A percentile compares a stretch with the other conserved stretches of the same genome.
Conservation (phyloP, 805 yeast species). For the Wickerhamiella sergipiensis region DNA sequence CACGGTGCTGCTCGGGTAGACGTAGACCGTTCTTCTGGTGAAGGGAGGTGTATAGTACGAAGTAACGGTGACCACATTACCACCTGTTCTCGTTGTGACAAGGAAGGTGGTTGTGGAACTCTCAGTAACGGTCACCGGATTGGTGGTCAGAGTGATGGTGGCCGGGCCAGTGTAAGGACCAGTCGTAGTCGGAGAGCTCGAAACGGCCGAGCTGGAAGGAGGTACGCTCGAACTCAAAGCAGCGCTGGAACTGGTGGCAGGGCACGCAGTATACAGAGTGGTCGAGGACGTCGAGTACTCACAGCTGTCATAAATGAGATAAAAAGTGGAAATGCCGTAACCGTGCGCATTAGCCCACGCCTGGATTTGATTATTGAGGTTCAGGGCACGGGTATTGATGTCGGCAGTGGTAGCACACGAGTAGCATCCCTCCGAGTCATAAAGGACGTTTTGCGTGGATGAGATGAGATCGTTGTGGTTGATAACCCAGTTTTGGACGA, state of each 20-base stretch:
- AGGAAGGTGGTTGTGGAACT: not conserved
- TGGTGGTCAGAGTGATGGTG: not conserved
- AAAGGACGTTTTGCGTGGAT: not conserved
- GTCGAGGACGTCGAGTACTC: not conserved
- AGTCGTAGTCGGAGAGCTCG: not conserved
- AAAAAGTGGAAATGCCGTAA: not conserved
- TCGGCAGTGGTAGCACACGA: not conserved
- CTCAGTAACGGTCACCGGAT: not conserved
- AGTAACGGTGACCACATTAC: not conserved
- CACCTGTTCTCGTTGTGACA: not conserved
- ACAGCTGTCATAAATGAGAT: not conserved
- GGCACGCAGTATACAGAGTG: not conserved
- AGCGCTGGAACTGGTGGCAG: not conserved
- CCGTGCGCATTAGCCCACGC: not conserved
- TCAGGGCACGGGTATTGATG: not conserved
- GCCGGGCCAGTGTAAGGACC: not conserved
- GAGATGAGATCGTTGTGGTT: not conserved
- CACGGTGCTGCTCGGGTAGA: not conserved
- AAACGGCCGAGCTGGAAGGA: not conserved
- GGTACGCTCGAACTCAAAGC: not conserved
- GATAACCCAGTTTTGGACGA: not conserved
- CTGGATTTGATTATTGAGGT: not conserved
- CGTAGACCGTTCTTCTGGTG: not conserved
- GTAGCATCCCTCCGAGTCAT: not conserved
- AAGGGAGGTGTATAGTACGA: not conserved